phyloP scores from a whole-genome alignment of 1,284 basidiomycete genomes.

The Somion occarium region DNA sequence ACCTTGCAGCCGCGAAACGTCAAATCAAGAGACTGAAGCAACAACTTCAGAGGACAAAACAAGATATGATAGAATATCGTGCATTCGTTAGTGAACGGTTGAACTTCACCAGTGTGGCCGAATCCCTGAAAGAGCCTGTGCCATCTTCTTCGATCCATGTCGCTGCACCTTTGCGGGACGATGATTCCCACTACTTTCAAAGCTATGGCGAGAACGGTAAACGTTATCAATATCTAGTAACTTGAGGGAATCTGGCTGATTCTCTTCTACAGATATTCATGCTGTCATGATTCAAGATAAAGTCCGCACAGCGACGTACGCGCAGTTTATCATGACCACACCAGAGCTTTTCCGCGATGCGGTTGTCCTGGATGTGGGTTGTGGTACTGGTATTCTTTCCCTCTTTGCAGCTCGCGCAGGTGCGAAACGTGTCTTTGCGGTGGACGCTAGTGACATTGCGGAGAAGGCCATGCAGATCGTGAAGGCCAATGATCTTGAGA shows the following conservation, averaged over 20 bases:
- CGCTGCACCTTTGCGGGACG: slow-evolving; percentile 48
- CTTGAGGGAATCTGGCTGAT: neutral
- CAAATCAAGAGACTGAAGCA: slow-evolving; percentile 49
- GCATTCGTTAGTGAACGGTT: slow-evolving; percentile 47
- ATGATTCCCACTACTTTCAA: slow-evolving; percentile 94
- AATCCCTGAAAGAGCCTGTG: slow-evolving; percentile 36
- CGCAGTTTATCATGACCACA: slow-evolving; percentile 87
- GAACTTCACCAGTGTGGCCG: slow-evolving; percentile 39
- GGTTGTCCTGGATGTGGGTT: slow-evolving; percentile 92
- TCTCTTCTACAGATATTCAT: slow-evolving; percentile 56
- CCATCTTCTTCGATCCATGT: slow-evolving; percentile 24
- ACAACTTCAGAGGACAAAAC: slow-evolving; percentile 47
- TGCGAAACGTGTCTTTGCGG: slow-evolving; percentile 89
- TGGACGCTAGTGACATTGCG: slow-evolving; percentile 89
- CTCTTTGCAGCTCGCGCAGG: slow-evolving; percentile 91
- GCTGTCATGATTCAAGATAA: slow-evolving; percentile 83
- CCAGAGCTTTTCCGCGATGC: slow-evolving; percentile 81
- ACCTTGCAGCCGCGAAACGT: slow-evolving; percentile 33
- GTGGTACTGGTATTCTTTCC: slow-evolving; percentile 90
- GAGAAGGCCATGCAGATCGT: slow-evolving; percentile 82
- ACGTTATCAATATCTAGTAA: slow-evolving; percentile 15
- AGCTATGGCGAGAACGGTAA: slow-evolving; percentile 90
- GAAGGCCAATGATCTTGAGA: slow-evolving; percentile 71
- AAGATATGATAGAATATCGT: slow-evolving; percentile 57
- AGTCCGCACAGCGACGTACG: slow-evolving; percentile 91